Evolutionary conservation across 768 basidiomycete genomes (phyloP).

Genomic region (Rhizopogon roseolus): DNA sequence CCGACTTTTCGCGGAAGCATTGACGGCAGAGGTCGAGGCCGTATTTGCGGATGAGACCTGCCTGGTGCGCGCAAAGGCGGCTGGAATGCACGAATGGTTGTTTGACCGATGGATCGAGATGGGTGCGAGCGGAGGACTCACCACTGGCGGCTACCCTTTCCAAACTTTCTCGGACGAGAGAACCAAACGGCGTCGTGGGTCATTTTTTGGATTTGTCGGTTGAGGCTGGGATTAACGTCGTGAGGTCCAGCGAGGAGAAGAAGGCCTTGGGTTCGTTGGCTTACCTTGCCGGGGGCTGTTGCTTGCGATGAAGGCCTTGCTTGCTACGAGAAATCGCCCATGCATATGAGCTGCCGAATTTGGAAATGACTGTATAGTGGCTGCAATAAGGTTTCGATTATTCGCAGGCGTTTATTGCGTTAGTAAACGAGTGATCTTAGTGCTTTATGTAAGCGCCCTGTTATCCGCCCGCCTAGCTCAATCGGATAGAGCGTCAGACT

Average conservation of each 20-base stretch:
- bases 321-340: background rate
- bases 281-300: slow-evolving; percentile 18
- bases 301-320: slow-evolving; percentile 5
- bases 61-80: slow-evolving; percentile 95
- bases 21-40: slow-evolving; percentile 97
- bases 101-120: background rate
- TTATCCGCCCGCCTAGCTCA: slow-evolving; percentile 41
- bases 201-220: slow-evolving; percentile 48
- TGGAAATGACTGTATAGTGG: slow-evolving; percentile 9
- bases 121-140: slow-evolving; percentile 35
- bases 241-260: background rate
- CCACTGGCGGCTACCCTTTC: slow-evolving; percentile 96
- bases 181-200: slow-evolving; percentile 99
- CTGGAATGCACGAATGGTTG: slow-evolving; percentile 32
- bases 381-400: slow-evolving; percentile 7
- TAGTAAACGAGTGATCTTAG: no score
- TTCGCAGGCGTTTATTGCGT: no score
- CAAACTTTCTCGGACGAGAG: slow-evolving; percentile 91
- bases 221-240: background rate
- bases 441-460: background rate
- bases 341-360: slow-evolving; percentile 3
- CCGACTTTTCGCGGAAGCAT: slow-evolving; percentile 96
- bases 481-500: slow-evolving; percentile 54
- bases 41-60: slow-evolving; percentile 96
- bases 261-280: background rate